phyloP scores from a whole-genome alignment of 2,329 filamentous ascomycete genomes.

The Exophiala sp. region DNA sequence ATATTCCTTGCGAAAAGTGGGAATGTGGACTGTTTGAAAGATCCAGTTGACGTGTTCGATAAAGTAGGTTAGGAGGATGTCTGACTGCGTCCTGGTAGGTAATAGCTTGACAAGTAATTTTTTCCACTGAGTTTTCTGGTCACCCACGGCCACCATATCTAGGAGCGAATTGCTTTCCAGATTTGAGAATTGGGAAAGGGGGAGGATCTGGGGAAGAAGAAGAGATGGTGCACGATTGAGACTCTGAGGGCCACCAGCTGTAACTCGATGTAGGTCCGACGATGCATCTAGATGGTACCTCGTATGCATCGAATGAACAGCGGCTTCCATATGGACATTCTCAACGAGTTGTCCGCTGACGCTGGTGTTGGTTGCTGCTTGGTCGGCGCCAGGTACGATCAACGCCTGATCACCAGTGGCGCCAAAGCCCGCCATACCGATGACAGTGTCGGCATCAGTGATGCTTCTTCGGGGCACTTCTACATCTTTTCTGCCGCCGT shows the following conservation, averaged over 20 bases:
- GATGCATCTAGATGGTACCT: background rate
- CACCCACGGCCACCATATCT: background rate
- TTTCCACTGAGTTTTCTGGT: slow-evolving; percentile 27
- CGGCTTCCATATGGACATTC: slow-evolving; percentile 3
- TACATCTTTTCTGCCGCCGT: background rate
- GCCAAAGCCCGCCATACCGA: too few relatives aligned
- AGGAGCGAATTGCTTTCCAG: background rate
- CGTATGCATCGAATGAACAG: slow-evolving; percentile 1
- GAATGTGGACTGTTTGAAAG: slow-evolving; percentile 30
- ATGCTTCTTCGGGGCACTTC: too few relatives aligned
- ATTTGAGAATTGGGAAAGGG: slow-evolving; percentile 1
- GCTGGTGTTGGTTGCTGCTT: too few relatives aligned
- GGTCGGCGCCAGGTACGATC: too few relatives aligned
- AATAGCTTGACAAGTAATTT: slow-evolving; percentile 24
- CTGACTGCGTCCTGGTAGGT: slow-evolving; percentile 27
- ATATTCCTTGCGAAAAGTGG: slow-evolving; percentile 30
- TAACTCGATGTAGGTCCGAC: too few relatives aligned
- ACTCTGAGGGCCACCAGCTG: too few relatives aligned
- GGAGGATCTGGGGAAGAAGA: slow-evolving; percentile 1
- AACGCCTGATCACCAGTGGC: too few relatives aligned
- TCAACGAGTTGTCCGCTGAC: background rate
- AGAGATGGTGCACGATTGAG: background rate
- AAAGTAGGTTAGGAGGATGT: slow-evolving; percentile 31
- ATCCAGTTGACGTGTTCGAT: slow-evolving; percentile 34
- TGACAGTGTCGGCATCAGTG: too few relatives aligned